phyloP scores from a whole-genome alignment of 1,139 yeast species.

The Scheffersomyces illinoinensis region DNA sequence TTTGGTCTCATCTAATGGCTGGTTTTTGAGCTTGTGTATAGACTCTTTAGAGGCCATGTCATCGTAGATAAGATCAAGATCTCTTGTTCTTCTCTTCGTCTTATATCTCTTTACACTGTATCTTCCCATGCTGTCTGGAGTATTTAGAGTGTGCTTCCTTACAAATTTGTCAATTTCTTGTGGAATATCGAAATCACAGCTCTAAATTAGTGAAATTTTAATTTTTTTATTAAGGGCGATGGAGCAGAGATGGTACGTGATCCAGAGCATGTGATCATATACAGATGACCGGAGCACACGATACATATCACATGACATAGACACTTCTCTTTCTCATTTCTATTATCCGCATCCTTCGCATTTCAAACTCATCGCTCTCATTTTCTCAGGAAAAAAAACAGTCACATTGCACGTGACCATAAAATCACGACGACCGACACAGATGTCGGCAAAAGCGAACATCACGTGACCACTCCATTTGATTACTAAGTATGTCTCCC shows the following conservation, averaged over 20 bases:
- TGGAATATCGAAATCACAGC: background rate
- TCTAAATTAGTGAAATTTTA: background rate
- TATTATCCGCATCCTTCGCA: background rate
- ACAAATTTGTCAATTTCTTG: background rate
- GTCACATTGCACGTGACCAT: background rate
- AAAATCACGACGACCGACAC: background rate
- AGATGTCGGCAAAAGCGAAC: no score
- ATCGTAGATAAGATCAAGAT: slow-evolving; percentile 76
- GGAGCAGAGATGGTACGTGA: background rate
- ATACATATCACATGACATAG: background rate
- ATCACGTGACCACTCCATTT: background rate
- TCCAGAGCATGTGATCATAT: background rate
- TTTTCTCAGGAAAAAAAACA: background rate
- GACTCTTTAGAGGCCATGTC: slow-evolving; percentile 70
- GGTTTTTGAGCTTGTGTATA: slow-evolving; percentile 67
- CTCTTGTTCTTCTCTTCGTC: slow-evolving; percentile 82
- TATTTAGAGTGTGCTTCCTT: background rate
- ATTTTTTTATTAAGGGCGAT: background rate
- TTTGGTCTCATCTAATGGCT: slow-evolving; percentile 83
- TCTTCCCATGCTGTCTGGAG: slow-evolving; percentile 64
- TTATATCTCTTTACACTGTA: slow-evolving; percentile 74
- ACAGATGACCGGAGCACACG: background rate
- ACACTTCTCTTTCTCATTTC: background rate
- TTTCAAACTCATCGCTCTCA: background rate
- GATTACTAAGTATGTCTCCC: background rate